Evolutionary conservation across 257 asterid genomes (phyloP).

Genomic region (Nemophila menziesii): DNA sequence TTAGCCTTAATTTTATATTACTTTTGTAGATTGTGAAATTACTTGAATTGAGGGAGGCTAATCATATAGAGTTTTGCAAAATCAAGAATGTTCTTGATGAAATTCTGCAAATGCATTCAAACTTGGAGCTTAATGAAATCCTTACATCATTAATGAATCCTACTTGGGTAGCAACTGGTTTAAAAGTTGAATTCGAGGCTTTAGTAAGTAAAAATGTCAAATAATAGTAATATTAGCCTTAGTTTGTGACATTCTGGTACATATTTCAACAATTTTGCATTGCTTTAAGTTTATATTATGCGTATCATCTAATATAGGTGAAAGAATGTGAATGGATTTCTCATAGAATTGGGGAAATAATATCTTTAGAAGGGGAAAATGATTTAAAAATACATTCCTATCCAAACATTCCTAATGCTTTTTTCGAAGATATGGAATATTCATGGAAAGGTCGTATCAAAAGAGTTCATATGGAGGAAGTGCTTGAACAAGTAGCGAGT

Average conservation of each 20-base stretch:
- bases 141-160: conserved; percentile 68
- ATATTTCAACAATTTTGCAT: too few species aligned
- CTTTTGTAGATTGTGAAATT: conserved; percentile 81
- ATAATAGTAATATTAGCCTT: too few species aligned
- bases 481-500: conserved; percentile 61
- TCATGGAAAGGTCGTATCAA: conserved; percentile 97
- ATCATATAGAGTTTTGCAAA: conserved; percentile 89
- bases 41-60: conserved; percentile 91
- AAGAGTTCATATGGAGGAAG: conserved; percentile 79
- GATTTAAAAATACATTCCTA: conserved; percentile 55
- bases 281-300: not conserved
- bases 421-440: conserved; percentile 84
- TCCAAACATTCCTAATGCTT: conserved; percentile 47
- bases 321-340: conserved; percentile 60
- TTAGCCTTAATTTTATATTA: conserved; percentile 9
- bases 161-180: conserved; percentile 88
- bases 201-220: conserved; percentile 38
- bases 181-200: conserved; percentile 65
- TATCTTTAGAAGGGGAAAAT: conserved; percentile 67
- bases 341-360: conserved; percentile 61
- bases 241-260: too few species aligned
- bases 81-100: conserved; percentile 74
- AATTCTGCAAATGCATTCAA: conserved; percentile 42
- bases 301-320: conserved; percentile 34
- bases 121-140: conserved; percentile 52